phyloP scores from a whole-genome alignment of 2,329 filamentous ascomycete genomes.

The Nemania sp. region DNA sequence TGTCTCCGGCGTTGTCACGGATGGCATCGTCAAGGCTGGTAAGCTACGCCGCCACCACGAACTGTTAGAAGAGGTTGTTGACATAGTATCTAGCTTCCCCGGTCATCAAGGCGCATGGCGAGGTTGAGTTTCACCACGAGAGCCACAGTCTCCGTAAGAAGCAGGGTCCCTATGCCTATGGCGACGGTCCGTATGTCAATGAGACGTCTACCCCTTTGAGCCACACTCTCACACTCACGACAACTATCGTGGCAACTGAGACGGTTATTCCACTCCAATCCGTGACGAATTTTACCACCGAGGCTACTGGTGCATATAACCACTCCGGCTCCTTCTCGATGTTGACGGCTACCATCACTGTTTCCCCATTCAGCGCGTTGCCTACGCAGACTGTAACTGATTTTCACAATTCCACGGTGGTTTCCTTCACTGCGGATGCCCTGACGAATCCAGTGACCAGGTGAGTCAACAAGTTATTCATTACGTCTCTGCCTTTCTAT shows the following conservation, averaged over 20 bases:
- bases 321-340: background rate
- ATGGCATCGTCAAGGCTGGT: background rate
- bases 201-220: conserved; percentile 3
- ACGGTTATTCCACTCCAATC: conserved; percentile 1
- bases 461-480: conserved; percentile 14
- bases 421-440: conserved; percentile 9
- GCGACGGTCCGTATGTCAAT: conserved; percentile 7
- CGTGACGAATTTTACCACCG: conserved; percentile 1
- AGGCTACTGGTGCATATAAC: background rate
- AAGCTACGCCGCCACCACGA: background rate
- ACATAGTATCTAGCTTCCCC: background rate
- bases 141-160: background rate
- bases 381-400: conserved; percentile 6
- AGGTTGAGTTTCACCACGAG: background rate
- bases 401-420: background rate
- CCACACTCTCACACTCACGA: conserved; percentile 13
- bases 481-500: background rate
- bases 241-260: conserved; percentile 8
- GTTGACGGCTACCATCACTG: background rate
- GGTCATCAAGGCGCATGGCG: too few relatives aligned
- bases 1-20: background rate
- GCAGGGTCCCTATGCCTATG: conserved; percentile 14
- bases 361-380: conserved; percentile 1
- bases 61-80: background rate
- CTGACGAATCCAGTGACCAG: conserved; percentile 9